phyloP scores from a whole-genome alignment of 306 rosid genomes.

The Sphenostylis stenocarpa region DNA sequence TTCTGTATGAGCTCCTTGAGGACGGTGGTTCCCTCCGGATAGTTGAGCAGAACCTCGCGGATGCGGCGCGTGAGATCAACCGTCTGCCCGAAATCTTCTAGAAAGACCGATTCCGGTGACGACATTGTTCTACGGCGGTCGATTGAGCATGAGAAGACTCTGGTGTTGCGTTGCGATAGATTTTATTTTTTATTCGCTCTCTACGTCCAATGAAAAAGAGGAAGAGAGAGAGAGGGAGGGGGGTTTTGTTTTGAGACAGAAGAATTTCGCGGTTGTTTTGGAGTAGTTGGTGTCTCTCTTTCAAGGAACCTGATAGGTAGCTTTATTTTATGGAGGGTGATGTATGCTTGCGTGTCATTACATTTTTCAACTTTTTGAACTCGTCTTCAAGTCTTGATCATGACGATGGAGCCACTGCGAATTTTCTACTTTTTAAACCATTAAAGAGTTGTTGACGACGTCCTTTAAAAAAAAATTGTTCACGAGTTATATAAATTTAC shows the following conservation, averaged over 20 bases:
- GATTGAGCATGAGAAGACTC: constrained; percentile 14
- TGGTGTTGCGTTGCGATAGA: not conserved
- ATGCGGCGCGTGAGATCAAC: constrained; percentile 97
- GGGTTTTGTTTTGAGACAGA: not conserved
- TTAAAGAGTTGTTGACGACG: no score
- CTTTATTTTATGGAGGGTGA: not conserved
- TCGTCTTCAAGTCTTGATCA: not conserved
- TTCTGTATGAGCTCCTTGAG: constrained; percentile 93
- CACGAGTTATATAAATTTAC: no score
- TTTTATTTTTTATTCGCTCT: not conserved
- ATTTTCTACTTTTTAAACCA: no score
- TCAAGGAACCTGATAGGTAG: not conserved
- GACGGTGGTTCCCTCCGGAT: constrained; percentile 96
- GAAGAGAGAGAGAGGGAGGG: not conserved
- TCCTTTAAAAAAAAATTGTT: no score
- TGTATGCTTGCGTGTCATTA: not conserved
- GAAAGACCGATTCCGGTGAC: constrained; percentile 60
- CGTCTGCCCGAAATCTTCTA: constrained; percentile 95
- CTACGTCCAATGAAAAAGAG: not conserved
- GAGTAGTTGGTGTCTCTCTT: not conserved
- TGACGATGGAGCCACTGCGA: not conserved
- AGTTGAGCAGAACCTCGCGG: constrained; percentile 91
- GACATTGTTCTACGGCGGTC: constrained; percentile 39
- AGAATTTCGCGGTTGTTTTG: constrained; percentile 9
- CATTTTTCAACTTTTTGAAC: not conserved